Evolutionary conservation across 192 early-diverging fungal genomes (phyloP).

Genomic region (Podila clonocystis): DNA sequence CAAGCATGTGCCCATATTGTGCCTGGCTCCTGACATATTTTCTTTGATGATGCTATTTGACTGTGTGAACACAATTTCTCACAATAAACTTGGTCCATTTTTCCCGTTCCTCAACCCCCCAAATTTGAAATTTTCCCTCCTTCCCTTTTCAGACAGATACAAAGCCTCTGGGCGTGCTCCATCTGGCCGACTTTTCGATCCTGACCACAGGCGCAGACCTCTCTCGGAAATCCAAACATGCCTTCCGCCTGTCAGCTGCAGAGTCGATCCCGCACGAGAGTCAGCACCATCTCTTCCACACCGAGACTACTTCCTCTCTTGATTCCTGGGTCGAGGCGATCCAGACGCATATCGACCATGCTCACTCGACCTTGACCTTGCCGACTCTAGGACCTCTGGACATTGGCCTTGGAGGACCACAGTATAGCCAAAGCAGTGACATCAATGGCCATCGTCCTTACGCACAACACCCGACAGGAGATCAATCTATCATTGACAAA

Average conservation of each 20-base stretch:
- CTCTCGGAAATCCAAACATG: slow-evolving; percentile 19
- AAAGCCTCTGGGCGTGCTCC: slow-evolving; percentile 28
- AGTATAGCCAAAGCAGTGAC: neutral
- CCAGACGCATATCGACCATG: slow-evolving; percentile 22
- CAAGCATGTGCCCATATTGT: no score
- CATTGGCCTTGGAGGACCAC: neutral
- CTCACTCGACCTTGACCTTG: neutral
- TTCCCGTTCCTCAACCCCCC: neutral
- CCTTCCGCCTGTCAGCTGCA: slow-evolving; percentile 20
- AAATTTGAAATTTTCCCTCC: neutral
- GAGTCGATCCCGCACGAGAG: slow-evolving; percentile 20
- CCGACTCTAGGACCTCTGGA: slow-evolving; percentile 1
- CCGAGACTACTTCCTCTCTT: slow-evolving; percentile 10
- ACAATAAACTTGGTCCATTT: neutral
- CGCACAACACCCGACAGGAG: neutral
- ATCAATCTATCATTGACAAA: slow-evolving; percentile 34
- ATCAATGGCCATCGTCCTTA: neutral
- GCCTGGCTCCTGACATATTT: no score
- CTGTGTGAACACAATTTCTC: no score
- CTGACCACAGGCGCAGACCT: slow-evolving; percentile 10
- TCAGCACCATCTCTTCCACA: slow-evolving; percentile 27
- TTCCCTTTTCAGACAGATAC: slow-evolving; percentile 19
- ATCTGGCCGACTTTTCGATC: slow-evolving; percentile 26
- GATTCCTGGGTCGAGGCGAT: slow-evolving; percentile 30
- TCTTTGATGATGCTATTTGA: no score